Evolutionary conservation across 208 protist genomes (phyloP).

Genomic region (Naegleria gruberi): DNA sequence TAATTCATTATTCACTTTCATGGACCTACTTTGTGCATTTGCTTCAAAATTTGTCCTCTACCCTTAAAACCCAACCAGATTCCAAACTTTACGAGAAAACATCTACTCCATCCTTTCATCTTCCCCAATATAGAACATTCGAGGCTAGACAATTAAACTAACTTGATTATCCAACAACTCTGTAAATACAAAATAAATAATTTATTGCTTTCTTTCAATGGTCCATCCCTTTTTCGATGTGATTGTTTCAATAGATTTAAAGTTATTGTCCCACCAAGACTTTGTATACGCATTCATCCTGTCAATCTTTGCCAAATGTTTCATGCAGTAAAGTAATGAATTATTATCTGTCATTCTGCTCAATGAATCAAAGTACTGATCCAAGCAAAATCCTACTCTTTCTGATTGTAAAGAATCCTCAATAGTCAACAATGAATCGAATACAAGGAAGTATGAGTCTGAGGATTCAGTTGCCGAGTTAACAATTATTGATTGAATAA

Average conservation of each 20-base stretch:
- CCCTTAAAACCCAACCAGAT: too few species aligned
- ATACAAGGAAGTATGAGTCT: neutral
- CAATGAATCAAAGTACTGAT: neutral
- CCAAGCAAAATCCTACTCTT: neutral
- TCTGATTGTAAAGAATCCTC: neutral
- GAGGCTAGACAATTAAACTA: too few species aligned
- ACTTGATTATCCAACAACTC: too few species aligned
- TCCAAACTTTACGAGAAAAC: too few species aligned
- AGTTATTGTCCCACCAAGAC: neutral
- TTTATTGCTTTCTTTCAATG: neutral
- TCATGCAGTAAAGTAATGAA: neutral
- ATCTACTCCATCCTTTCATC: too few species aligned
- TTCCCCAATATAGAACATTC: too few species aligned
- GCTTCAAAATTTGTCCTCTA: too few species aligned
- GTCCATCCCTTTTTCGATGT: neutral
- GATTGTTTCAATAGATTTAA: neutral
- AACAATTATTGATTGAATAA: neutral
- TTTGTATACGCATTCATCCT: neutral
- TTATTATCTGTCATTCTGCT: neutral
- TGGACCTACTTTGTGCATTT: too few species aligned
- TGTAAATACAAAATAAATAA: too few species aligned
- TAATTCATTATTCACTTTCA: too few species aligned
- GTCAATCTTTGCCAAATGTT: neutral
- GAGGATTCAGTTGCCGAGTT: neutral
- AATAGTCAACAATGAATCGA: neutral